Conservation (phyloP, 345 rosid species). For the Microcos paniculata region DNA sequence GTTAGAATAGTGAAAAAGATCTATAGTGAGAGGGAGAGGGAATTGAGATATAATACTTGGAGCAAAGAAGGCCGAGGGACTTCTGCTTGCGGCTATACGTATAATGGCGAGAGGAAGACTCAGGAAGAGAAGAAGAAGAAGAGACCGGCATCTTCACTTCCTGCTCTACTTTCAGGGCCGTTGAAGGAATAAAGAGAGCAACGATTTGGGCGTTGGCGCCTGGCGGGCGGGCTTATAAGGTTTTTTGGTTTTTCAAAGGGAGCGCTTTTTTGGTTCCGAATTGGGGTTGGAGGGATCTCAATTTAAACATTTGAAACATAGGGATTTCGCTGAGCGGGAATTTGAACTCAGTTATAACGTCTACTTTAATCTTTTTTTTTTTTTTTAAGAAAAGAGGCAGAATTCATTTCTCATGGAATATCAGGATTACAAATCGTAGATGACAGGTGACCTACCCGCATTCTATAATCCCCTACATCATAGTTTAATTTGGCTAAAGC, state of each 20-base stretch:
- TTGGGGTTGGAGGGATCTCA: not conserved
- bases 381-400: too few relatives aligned
- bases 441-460: too few relatives aligned
- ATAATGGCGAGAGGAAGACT: constrained; percentile 52
- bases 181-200: not conserved
- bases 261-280: not conserved
- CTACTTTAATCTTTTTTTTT: too few relatives aligned
- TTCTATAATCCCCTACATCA: too few relatives aligned
- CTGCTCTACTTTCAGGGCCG: too few relatives aligned
- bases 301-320: not conserved
- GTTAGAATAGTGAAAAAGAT: not conserved
- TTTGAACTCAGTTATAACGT: not conserved
- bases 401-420: too few relatives aligned
- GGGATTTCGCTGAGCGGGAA: constrained; percentile 5
- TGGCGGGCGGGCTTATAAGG: too few relatives aligned
- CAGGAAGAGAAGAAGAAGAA: constrained; percentile 34
- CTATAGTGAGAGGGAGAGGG: not conserved
- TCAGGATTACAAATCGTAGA: too few relatives aligned
- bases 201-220: too few relatives aligned
- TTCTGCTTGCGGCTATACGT: constrained; percentile 81
- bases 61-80: constrained; percentile 86
- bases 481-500: too few relatives aligned
- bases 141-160: constrained; percentile 13
- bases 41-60: constrained; percentile 47
- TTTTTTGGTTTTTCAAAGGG: too few relatives aligned